phyloP scores from a whole-genome alignment of 1,284 basidiomycete genomes.

The Amylostereum chailletii region DNA sequence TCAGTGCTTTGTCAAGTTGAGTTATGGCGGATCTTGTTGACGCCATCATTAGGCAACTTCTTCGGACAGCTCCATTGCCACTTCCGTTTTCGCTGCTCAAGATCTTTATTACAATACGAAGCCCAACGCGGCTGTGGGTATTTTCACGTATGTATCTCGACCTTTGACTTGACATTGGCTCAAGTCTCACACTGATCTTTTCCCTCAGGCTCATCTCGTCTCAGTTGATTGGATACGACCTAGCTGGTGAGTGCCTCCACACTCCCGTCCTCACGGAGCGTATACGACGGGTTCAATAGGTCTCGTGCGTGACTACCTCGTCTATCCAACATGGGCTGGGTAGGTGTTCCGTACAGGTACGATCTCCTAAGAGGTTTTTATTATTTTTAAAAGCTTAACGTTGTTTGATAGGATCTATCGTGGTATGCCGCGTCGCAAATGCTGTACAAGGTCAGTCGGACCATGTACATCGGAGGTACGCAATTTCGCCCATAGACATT shows the following conservation, averaged over 20 bases:
- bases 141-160: constrained; percentile 28
- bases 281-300: constrained; percentile 17
- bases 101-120: constrained; percentile 40
- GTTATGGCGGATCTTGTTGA: too few species aligned
- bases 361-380: too few species aligned
- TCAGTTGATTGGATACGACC: constrained; percentile 47
- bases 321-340: constrained; percentile 22
- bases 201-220: constrained; percentile 28
- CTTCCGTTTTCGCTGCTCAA: constrained; percentile 32
- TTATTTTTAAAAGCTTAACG: too few species aligned
- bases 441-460: constrained; percentile 1
- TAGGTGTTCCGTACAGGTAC: constrained; percentile 6
- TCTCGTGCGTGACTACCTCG: constrained; percentile 24
- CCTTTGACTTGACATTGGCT: not conserved
- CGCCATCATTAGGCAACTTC: not conserved
- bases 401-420: constrained; percentile 23
- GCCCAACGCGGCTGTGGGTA: constrained; percentile 39
- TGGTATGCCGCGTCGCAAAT: constrained; percentile 18
- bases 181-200: constrained; percentile 1
- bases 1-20: too few species aligned
- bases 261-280: too few species aligned
- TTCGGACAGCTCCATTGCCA: constrained; percentile 17
- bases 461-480: not conserved
- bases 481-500: too few species aligned
- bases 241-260: constrained; percentile 20